phyloP scores from a whole-genome alignment of 2,329 filamentous ascomycete species.

The Leptographium galeiforme region DNA sequence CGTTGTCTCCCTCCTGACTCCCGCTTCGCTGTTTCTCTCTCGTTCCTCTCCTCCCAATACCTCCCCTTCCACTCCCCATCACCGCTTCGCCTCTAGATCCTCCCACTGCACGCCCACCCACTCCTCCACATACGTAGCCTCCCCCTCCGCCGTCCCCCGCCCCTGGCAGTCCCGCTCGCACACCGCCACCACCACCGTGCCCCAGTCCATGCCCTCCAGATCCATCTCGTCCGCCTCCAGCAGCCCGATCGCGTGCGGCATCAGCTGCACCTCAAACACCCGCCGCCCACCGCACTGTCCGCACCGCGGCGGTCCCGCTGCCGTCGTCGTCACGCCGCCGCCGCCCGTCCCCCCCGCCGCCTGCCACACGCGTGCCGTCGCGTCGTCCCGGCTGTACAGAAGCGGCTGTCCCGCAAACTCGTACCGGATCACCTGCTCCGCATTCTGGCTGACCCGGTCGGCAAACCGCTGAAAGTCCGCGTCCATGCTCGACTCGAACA shows the following conservation, averaged over 20 bases:
- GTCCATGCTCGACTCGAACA: constrained; percentile 64
- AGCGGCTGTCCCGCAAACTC: constrained; percentile 62
- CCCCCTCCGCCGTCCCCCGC: constrained; percentile 40
- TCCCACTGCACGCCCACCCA: constrained; percentile 99
- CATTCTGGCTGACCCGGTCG: constrained; percentile 64
- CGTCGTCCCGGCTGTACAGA: constrained; percentile 68
- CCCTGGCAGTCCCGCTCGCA: constrained; percentile 69
- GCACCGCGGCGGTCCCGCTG: constrained; percentile 55
- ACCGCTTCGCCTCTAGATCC: constrained; percentile 39
- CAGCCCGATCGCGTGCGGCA: constrained; percentile 79
- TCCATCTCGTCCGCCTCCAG: constrained; percentile 65
- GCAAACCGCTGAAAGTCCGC: constrained; percentile 70
- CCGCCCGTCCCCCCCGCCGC: constrained; percentile 14
- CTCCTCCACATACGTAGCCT: constrained; percentile 75
- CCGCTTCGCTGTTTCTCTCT: too few relatives aligned
- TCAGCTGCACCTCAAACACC: constrained; percentile 85
- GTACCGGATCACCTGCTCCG: constrained; percentile 70
- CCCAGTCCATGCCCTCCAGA: constrained; percentile 93
- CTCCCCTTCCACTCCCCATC: too few relatives aligned
- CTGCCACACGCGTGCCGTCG: constrained; percentile 47
- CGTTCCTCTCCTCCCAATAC: too few relatives aligned
- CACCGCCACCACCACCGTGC: constrained; percentile 76
- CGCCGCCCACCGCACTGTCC: constrained; percentile 59
- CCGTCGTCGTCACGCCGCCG: constrained; percentile 13
- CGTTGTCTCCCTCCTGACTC: not conserved